These are phyloP conservation scores for Hyaloscypha hepaticicola DNA, from an alignment of 495 filamentous ascomycete species.

Conservation along the genomic window DNA sequence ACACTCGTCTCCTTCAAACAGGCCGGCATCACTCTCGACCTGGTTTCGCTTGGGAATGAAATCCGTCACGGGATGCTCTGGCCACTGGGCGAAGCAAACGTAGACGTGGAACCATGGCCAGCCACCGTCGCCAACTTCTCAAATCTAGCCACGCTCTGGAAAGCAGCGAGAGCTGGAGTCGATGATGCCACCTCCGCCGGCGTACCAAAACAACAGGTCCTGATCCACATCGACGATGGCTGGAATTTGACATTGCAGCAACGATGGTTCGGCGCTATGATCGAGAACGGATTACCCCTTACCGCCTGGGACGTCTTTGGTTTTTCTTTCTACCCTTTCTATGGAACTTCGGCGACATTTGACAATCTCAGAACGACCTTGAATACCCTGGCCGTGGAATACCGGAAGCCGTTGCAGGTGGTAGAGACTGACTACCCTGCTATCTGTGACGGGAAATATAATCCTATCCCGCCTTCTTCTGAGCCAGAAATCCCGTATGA, in stretches of 20 bases:
- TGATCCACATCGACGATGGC: conserved; percentile 50
- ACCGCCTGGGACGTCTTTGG: conserved; percentile 45
- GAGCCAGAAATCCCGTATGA: conserved; percentile 39
- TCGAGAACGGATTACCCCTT: conserved; percentile 34
- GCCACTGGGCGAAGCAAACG: conserved; percentile 40
- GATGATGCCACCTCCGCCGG: conserved; percentile 38
- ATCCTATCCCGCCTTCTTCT: conserved; percentile 34
- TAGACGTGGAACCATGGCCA: conserved; percentile 31
- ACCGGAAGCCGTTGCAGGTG: conserved; percentile 45
- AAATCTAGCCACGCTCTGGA: conserved; percentile 38
- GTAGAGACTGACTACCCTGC: conserved; percentile 49
- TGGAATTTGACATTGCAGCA: conserved; percentile 44
- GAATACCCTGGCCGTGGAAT: conserved; percentile 38
- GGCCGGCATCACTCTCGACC: conserved; percentile 34
- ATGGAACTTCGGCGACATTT: conserved; percentile 42
- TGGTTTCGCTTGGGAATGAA: conserved; percentile 46
- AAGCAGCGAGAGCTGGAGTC: conserved; percentile 39
- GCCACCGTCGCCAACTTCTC: conserved; percentile 37
- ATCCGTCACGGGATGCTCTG: conserved; percentile 47
- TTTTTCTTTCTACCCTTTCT: conserved; percentile 49
- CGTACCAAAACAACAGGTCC: conserved; percentile 38
- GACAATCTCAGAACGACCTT: conserved; percentile 36
- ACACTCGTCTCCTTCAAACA: conserved; percentile 35
- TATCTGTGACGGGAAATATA: conserved; percentile 38
- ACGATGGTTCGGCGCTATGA: conserved; percentile 43